phyloP scores from a whole-genome alignment of 331 rosid genomes.

The Telfairia occidentalis region DNA sequence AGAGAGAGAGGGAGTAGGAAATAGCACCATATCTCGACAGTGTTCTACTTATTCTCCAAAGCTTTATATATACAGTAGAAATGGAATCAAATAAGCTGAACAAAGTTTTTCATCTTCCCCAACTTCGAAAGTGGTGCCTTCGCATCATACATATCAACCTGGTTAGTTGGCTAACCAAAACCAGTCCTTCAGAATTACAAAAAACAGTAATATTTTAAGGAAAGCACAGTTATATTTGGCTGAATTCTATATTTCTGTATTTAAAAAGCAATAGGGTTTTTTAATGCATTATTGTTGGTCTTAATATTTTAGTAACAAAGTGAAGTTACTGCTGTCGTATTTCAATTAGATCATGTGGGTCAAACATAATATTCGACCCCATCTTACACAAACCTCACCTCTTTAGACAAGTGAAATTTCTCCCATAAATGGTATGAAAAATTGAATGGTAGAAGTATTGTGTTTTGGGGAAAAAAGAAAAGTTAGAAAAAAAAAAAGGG shows the following conservation, averaged over 20 bases:
- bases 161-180: neutral
- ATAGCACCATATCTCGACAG: slow-evolving; percentile 10
- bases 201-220: neutral
- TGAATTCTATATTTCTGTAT: neutral
- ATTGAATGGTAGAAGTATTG: neutral
- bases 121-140: slow-evolving; percentile 7
- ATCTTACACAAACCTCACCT: neutral
- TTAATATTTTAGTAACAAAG: neutral
- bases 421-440: slow-evolving; percentile 1
- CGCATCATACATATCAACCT: neutral
- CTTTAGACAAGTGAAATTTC: neutral
- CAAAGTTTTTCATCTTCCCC: slow-evolving; percentile 4
- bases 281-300: neutral
- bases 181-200: slow-evolving; percentile 1
- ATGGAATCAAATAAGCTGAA: neutral
- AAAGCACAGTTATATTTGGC: neutral
- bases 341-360: slow-evolving; percentile 9
- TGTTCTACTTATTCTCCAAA: neutral
- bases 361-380: slow-evolving; percentile 6
- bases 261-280: neutral
- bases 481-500: neutral
- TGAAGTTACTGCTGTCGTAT: slow-evolving; percentile 1
- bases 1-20: neutral
- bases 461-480: neutral
- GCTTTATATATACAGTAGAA: slow-evolving; percentile 9